Evolutionary conservation across 148 eudicot genomes (phyloP), one percentile per base, ranked within the genome.

Genomic region (Rhododendron henanense): DNA sequence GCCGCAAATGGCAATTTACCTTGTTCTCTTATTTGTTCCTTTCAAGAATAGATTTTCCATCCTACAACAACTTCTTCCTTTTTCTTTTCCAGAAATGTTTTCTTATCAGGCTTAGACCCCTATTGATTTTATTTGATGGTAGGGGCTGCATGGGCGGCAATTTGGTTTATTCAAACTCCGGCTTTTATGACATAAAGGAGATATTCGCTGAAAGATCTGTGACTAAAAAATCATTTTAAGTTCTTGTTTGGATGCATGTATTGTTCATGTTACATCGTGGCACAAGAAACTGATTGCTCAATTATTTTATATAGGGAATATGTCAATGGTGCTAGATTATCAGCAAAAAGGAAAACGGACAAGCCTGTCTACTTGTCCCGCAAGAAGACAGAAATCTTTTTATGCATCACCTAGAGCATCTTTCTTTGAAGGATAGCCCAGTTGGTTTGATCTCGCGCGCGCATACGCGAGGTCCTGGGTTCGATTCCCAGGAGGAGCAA

Each of bases 261-360:
- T 13, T 13, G 2, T 55, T 3, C 25, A 37, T 59, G 37, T 83
- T 44, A 44, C 55, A 14, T 21, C 14, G 9, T 83, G 77, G 28
- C 28, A 39, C 9, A 15, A 28, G 78, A 83, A 83, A 83, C 77
- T 83, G 59, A 65, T 83, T 65, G 85, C 78, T 83, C 85, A 65
- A 83, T 83, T 83, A 67, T 83, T 65, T 14, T 19, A 67, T 33
- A 10, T 1, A 21, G 14, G 55, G 76, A 83, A 44, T 65, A 67
- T 44, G 25, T 83, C 41, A 28, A 67, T 69, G 51, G 61, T 45
- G 53, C 84, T 61, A 39, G 71, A 35, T 82, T 44, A 83, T 41
- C 51, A 67, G 57, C 59, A 28, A 69, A 28, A 45, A 83, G 28
- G n/a, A 31, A 47, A 45, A 28, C 16, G 47, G 77, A 45, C 57